Evolutionary conservation across 2,329 filamentous ascomycete species (phyloP).

Genomic region (Exophiala sp.): DNA sequence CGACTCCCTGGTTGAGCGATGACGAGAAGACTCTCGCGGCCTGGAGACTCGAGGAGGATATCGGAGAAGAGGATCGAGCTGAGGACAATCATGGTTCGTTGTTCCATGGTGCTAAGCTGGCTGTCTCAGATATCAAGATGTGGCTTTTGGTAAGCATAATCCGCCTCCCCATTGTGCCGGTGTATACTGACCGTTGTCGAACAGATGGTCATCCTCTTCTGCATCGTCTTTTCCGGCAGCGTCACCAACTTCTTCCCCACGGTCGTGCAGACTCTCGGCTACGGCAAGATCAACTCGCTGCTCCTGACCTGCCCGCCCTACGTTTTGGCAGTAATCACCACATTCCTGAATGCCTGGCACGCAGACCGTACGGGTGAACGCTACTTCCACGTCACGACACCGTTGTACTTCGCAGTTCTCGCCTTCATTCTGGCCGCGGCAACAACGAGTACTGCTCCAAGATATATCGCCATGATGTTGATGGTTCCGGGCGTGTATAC

Average conservation of each 20-base stretch:
- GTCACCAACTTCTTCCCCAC: slow-evolving; percentile 69
- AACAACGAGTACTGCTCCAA: slow-evolving; percentile 57
- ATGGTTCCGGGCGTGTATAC: slow-evolving; percentile 51
- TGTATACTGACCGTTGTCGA: not conserved
- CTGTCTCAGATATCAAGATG: slow-evolving; percentile 58
- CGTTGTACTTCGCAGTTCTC: slow-evolving; percentile 58
- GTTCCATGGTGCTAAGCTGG: slow-evolving; percentile 44
- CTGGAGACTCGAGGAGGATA: slow-evolving; percentile 62
- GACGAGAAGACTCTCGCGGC: slow-evolving; percentile 57
- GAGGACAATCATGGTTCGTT: slow-evolving; percentile 50
- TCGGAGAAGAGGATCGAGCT: slow-evolving; percentile 62
- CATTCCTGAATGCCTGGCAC: slow-evolving; percentile 56
- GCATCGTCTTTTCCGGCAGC: slow-evolving; percentile 47
- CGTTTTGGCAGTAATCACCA: slow-evolving; percentile 54
- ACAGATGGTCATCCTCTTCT: slow-evolving; percentile 54
- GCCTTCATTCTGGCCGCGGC: slow-evolving; percentile 67
- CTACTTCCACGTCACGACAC: slow-evolving; percentile 63
- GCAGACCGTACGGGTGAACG: slow-evolving; percentile 67
- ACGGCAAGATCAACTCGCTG: slow-evolving; percentile 56
- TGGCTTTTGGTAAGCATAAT: slow-evolving; percentile 51
- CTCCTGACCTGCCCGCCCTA: slow-evolving; percentile 49
- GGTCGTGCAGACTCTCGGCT: slow-evolving; percentile 65
- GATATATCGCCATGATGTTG: slow-evolving; percentile 70
- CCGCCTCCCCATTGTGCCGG: not conserved
- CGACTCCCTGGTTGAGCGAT: slow-evolving; percentile 57